phyloP scores from a whole-genome alignment of 208 protist species.

The Wallacemonas sp. region DNA sequence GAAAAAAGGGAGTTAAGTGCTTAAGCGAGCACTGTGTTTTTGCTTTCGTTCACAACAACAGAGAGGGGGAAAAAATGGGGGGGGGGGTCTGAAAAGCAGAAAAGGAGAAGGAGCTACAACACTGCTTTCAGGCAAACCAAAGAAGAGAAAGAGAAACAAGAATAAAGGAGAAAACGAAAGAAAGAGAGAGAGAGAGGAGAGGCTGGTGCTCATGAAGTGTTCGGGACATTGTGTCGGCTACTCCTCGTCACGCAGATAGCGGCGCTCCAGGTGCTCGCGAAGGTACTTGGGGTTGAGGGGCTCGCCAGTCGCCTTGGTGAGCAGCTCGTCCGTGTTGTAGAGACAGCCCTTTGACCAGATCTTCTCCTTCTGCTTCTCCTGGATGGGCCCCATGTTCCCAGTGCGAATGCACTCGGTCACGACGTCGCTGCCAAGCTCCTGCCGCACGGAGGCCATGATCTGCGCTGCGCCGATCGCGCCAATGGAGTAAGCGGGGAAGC shows the following conservation, averaged over 20 bases:
- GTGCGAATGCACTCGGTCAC: constrained; percentile 27
- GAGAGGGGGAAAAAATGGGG: neutral
- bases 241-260: constrained; percentile 48
- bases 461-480: constrained; percentile 60
- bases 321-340: constrained; percentile 49
- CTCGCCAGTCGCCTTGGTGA: constrained; percentile 49
- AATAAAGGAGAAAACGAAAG: constrained; percentile 2
- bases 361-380: constrained; percentile 33
- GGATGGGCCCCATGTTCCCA: constrained; percentile 36
- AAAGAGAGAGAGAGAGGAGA: neutral
- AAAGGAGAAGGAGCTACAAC: constrained; percentile 1
- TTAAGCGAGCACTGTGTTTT: neutral
- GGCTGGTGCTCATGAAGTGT: too few species aligned
- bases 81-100: neutral
- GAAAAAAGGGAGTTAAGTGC: constrained; percentile 6
- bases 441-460: constrained; percentile 34
- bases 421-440: constrained; percentile 26
- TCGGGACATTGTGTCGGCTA: too few species aligned
- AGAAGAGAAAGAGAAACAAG: constrained; percentile 3
- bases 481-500: constrained; percentile 73
- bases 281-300: constrained; percentile 52
- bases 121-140: constrained; percentile 7
- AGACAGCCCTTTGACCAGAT: constrained; percentile 25
- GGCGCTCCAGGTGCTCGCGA: constrained; percentile 46
- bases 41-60: neutral